Evolutionary conservation across 2,329 filamentous ascomycete species (phyloP), one percentile per base, ranked within the genome.

Genomic region (Colletotrichum viniferum): DNA sequence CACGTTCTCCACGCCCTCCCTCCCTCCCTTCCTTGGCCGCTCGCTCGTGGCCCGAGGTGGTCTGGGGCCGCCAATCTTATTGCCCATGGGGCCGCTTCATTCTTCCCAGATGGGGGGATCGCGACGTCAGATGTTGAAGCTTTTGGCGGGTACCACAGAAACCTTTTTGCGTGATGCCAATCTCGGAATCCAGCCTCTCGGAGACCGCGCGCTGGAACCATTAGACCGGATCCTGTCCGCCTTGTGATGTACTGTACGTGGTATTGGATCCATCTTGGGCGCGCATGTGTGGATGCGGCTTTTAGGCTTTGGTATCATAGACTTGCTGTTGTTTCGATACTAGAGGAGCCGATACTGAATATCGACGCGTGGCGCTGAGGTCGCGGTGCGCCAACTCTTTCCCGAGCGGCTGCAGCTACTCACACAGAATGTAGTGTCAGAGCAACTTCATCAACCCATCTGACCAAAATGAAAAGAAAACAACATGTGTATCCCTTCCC

Each of bases 341-440:
- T 55, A 60, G 69, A 52, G n/a, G 43, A 52, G 56, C 63, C 69
- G 48, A 75, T 34, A 32, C 18, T 60, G 69, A 75, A 75, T 58
- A 75, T 75, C 28, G 73, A 75, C 69, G 73, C 73, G 65, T 75
- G 63, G 36, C 63, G 73, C 48, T 55, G 69, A 64, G 63, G 73
- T 69, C 73, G 69, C 69, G n/a, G 21, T 64, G 73, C 73, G 69
- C 73, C 73, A 68, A 71, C 43, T 52, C 72, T 63, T 71, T 64
- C 66, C 69, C 64, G 26, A 65, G 67, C 68, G 68, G 58, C 73
- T 69, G 65, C 64, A 74, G 30, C 70, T 70, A 26, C 67, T 74
- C 69, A 28, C 64, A 65, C 38, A 61, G 55, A 55, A 36, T 62
- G 30, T 5, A 43, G 60, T 65, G 74, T 73, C 71, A 74, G 71